Percentiles rank a stretch among this genome's conserved stretches.
These are phyloP conservation scores for Detonula confervacea DNA, from an alignment of 352 stramenopile species.

Conservation along the genomic window DNA sequence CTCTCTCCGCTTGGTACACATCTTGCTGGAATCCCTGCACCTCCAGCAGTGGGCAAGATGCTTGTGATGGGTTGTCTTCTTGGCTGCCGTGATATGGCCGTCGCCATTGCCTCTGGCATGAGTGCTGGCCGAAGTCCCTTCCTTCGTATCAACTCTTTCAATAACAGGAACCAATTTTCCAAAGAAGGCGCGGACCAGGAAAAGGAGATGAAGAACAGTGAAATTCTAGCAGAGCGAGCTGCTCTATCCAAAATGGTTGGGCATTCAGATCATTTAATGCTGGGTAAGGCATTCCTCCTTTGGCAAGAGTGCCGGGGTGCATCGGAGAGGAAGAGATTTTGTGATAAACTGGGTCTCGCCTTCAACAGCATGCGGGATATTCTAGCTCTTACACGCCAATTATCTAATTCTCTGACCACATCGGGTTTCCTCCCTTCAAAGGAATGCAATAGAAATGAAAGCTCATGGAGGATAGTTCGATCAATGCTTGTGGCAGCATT, in stretches of 20 bases:
- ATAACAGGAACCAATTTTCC: constrained; percentile 18
- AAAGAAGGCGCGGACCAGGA: constrained; percentile 34
- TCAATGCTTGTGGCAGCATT: constrained; percentile 81
- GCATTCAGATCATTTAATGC: constrained; percentile 78
- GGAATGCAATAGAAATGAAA: constrained; percentile 65
- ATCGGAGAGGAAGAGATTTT: constrained; percentile 56
- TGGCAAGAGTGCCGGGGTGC: constrained; percentile 62
- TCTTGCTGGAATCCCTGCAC: constrained; percentile 79
- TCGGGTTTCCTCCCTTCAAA: constrained; percentile 64
- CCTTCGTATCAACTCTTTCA: constrained; percentile 53
- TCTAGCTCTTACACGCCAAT: constrained; percentile 84
- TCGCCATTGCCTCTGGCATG: constrained; percentile 80
- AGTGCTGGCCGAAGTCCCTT: constrained; percentile 74
- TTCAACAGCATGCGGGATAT: constrained; percentile 80
- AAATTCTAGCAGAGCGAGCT: constrained; percentile 62
- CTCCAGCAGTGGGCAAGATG: constrained; percentile 75
- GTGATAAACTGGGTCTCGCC: constrained; percentile 64
- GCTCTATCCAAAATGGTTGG: constrained; percentile 74
- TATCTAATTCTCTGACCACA: constrained; percentile 66
- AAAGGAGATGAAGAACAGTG: constrained; percentile 41
- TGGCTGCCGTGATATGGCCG: constrained; percentile 80
- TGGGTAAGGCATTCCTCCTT: constrained; percentile 68
- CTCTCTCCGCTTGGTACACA: constrained; percentile 79
- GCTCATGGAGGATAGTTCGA: constrained; percentile 81
- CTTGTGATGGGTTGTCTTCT: constrained; percentile 90